Percentiles rank a stretch among this genome's conserved stretches.
Evolutionary conservation across 805 yeast species (phyloP).

Genomic region (Debaryomyces tyrocola): DNA sequence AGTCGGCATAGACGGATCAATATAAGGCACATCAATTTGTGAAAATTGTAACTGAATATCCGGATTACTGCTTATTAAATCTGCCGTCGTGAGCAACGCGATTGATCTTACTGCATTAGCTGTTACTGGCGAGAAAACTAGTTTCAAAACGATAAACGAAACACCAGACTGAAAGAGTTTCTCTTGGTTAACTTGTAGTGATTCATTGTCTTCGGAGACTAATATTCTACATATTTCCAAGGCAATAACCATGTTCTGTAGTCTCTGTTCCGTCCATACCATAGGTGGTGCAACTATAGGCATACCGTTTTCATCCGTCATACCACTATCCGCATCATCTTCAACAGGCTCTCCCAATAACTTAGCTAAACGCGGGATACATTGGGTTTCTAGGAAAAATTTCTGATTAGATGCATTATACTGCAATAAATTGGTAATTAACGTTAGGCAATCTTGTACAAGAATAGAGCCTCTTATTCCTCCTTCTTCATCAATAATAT

Average conservation of each 20-base stretch:
- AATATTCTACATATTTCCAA: constrained; percentile 73
- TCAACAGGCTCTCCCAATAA: constrained; percentile 63
- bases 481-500: constrained; percentile 83
- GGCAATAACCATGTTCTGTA: constrained; percentile 62
- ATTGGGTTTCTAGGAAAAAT: constrained; percentile 80
- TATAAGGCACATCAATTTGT: constrained; percentile 86
- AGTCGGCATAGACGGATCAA: constrained; percentile 68
- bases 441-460: constrained; percentile 85
- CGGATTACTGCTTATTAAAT: constrained; percentile 65
- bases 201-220: constrained; percentile 69
- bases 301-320: constrained; percentile 11
- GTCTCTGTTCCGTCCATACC: constrained; percentile 76
- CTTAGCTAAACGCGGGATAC: constrained; percentile 62
- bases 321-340: constrained; percentile 29
- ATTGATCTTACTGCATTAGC: constrained; percentile 65
- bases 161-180: constrained; percentile 61
- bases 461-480: constrained; percentile 84
- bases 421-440: constrained; percentile 68
- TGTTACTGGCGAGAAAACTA: constrained; percentile 67
- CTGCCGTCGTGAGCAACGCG: constrained; percentile 76
- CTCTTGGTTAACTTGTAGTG: constrained; percentile 59
- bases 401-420: constrained; percentile 91
- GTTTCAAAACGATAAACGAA: constrained; percentile 60
- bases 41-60: constrained; percentile 70
- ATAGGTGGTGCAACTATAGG: constrained; percentile 34